phyloP scores from a whole-genome alignment of 352 stramenopile species.

The Phytopythium sindhum region DNA sequence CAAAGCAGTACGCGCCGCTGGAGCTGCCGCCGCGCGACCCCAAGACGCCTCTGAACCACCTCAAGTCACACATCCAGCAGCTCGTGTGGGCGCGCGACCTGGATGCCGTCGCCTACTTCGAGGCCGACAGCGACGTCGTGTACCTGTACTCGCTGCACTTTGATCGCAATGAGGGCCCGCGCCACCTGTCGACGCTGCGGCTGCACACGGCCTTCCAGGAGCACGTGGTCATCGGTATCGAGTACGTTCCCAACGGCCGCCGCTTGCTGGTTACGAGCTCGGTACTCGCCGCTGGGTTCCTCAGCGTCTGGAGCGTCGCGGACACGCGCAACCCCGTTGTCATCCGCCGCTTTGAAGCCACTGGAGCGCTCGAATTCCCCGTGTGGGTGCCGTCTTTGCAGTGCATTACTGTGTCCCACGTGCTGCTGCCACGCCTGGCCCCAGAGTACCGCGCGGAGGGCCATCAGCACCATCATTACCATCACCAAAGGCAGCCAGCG shows the following conservation, averaged over 20 bases:
- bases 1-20: conserved; percentile 39
- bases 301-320: conserved; percentile 56
- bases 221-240: conserved; percentile 53
- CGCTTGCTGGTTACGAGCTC: conserved; percentile 57
- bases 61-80: conserved; percentile 50
- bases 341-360: conserved; percentile 56
- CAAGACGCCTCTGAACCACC: conserved; percentile 46
- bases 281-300: conserved; percentile 40
- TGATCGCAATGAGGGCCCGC: conserved; percentile 52
- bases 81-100: conserved; percentile 44
- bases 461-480: neutral
- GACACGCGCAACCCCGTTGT: conserved; percentile 56
- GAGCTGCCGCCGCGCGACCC: conserved; percentile 29
- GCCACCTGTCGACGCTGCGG: conserved; percentile 60
- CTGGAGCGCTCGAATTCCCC: conserved; percentile 49
- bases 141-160: conserved; percentile 64
- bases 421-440: conserved; percentile 30
- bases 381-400: conserved; percentile 54
- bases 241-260: conserved; percentile 37
- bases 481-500: neutral
- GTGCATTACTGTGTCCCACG: conserved; percentile 42
- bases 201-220: conserved; percentile 77
- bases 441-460: neutral
- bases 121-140: conserved; percentile 61
- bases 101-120: conserved; percentile 67